Evolutionary conservation across 1,284 basidiomycete genomes (phyloP), one percentile per base, ranked within the genome.

Genomic region (Malassezia cuniculi): DNA sequence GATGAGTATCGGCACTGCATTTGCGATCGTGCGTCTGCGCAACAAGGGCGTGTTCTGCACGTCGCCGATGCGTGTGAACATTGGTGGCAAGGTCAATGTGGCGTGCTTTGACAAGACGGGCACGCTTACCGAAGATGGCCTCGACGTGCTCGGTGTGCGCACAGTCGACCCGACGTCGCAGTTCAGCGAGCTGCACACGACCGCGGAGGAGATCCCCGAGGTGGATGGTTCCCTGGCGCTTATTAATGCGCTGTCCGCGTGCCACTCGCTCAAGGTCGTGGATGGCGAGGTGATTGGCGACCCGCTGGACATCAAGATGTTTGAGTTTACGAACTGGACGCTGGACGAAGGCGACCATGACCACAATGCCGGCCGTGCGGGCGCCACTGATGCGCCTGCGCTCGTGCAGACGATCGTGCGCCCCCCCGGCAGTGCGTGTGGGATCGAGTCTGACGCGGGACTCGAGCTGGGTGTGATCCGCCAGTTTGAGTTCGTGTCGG

Each of bases 31-130:
- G 27, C 79, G 93, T 21, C 76, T 99, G 19, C 81, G 89, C 41
- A 85, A 83, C 63, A 72, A 75, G 4, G 85, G 84, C 21, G 84
- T 99, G 45, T 97, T 85, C 71, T 99, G 93, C 68, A 95, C 95
- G 48, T 87, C 90, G 5, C 93, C 93, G 0, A 93, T 82, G 55
- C 75, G 93, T 21, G 85, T 99, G 57, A 97, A 97, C 63, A 80
- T 97, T 34, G 86, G 80, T 3, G 93, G 93, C 21, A 93, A 94
- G 70, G 75, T 97, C 71, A 95, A 97, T 53, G 82, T 97, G 6
- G 90, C 89, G 58, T 95, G 89, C 69, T 99, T 99, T 61, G 93
- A 99, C 74, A 99, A 99, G 72, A 99, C 93, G 1, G 93, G 93
- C 2, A 99, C 93, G 1, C 74, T 99, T 12, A 99, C 93, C 0